Percentiles rank a stretch among this genome's conserved stretches.
Evolutionary conservation across 108 stramenopile species (phyloP).

Genomic region (Asterionellopsis glacialis): DNA sequence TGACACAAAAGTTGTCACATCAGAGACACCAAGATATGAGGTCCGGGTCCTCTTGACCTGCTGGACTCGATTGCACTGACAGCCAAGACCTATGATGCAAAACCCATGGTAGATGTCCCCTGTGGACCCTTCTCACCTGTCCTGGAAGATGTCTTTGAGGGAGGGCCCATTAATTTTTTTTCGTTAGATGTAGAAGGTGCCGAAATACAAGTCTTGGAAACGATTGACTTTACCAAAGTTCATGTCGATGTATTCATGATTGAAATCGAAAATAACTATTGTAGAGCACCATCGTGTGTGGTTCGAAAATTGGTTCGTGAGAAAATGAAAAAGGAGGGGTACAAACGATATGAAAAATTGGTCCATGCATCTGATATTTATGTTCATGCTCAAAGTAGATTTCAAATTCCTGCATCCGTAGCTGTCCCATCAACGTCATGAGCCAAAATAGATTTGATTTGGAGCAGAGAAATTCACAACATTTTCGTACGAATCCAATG

Average conservation of each 20-base stretch:
- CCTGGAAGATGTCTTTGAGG: slow-evolving; percentile 34
- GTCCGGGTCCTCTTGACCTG: too few species aligned
- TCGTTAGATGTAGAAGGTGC: slow-evolving; percentile 72
- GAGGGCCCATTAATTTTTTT: slow-evolving; percentile 31
- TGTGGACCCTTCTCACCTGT: slow-evolving; percentile 44
- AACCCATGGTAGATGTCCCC: slow-evolving; percentile 32
- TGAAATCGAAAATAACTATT: slow-evolving; percentile 41
- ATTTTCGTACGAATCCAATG: too few species aligned
- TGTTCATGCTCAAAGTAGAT: too few species aligned
- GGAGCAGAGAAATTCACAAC: too few species aligned
- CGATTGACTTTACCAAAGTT: slow-evolving; percentile 43
- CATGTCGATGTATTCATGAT: slow-evolving; percentile 51
- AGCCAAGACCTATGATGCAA: neutral
- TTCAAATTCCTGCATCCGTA: too few species aligned
- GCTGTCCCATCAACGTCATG: too few species aligned
- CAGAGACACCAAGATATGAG: too few species aligned
- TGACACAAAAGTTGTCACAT: too few species aligned
- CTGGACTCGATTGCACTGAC: too few species aligned
- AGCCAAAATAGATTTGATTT: too few species aligned
- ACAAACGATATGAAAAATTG: slow-evolving; percentile 10
- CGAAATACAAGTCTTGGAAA: slow-evolving; percentile 42
- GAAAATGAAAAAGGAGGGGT: slow-evolving; percentile 24
- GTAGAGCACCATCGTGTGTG: slow-evolving; percentile 10
- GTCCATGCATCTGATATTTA: slow-evolving; percentile 27
- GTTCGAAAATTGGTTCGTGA: slow-evolving; percentile 18